Evolutionary conservation across 2,329 filamentous ascomycete species (phyloP), one percentile per base, ranked within the genome.

Genomic region (Tolypocladium endophyticum): DNA sequence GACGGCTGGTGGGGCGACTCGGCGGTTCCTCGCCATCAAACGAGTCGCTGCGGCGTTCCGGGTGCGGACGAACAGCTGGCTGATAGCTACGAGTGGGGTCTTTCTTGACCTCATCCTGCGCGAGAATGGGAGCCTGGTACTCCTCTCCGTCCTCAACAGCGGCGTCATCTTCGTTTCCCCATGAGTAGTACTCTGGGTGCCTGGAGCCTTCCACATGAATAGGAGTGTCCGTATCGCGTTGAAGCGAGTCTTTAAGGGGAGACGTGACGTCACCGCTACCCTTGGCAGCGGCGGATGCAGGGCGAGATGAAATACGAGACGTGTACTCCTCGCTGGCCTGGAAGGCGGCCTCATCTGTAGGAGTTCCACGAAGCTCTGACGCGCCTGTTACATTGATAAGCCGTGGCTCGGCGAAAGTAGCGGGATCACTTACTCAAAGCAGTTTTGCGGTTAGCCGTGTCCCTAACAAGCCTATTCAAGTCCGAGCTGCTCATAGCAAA

Each of bases 401-500:
- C 73, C 66, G 70, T 65, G n/a, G 57, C 14, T 23, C 50, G 35
- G 9, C 4, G 16, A 28, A 16, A 16, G 28, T 30, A 2, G 57
- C 33, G 58, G 23, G 25, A 53, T 14, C 16, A n/a, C 59, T 58
- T 50, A 63, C 60, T 59, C 52, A 79, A 72, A 66, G 78, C 79
- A 67, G 73, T 72, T 59, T 80, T 79, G 65, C 77, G 80, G 66
- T 74, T 81, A 59, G 80, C 83, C 43, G 87, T 91, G 50, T 89
- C 83, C 63, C 87, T 84, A 60, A 97, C 92, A 65, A 97, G 87
- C 76, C 89, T 92, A 75, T 96, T 96, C 66, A 97, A 76, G 69
- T 96, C 90, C 50, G 91, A 89, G 67, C 89, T 92, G 74, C 89
- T 94, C 85, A 96, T 83, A 59, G 91, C 90, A 76, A 88, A 95